phyloP scores from a whole-genome alignment of 2,329 filamentous ascomycete genomes.

The Calonectria henricotiae region DNA sequence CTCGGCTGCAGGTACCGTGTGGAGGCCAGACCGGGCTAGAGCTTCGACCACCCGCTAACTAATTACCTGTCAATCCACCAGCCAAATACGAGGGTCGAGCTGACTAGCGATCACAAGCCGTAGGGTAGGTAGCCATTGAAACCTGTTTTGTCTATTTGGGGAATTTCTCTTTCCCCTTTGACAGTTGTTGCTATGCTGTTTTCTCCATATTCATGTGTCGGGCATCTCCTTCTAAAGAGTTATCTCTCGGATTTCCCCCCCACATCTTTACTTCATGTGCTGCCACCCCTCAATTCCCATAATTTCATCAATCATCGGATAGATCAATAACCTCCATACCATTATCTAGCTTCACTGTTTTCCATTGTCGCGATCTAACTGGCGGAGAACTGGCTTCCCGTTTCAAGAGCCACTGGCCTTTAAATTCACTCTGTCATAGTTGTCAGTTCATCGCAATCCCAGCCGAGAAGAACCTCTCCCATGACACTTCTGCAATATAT shows the following conservation, averaged over 20 bases:
- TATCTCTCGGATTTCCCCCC: too few species aligned
- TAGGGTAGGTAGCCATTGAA: not conserved
- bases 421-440: constrained; percentile 6
- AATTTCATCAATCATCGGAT: constrained; percentile 37
- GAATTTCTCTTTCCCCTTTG: not conserved
- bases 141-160: not conserved
- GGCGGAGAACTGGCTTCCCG: constrained; percentile 20
- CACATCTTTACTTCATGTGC: too few species aligned
- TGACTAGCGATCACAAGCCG: not conserved
- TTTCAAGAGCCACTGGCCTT: constrained; percentile 29
- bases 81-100: constrained; percentile 33
- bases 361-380: constrained; percentile 20
- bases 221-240: not conserved
- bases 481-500: not conserved
- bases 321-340: constrained; percentile 42
- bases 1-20: constrained; percentile 45
- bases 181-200: not conserved
- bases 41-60: constrained; percentile 33
- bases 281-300: not conserved
- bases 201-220: not conserved
- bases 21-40: constrained; percentile 33
- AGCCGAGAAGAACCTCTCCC: not conserved
- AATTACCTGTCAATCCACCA: constrained; percentile 36
- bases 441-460: not conserved
- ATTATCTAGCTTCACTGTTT: constrained; percentile 38